Percentiles rank a stretch among this genome's conserved stretches.
Conservation (phyloP, 2,329 filamentous ascomycete species). For the Coniosporium tulheliwenetii region DNA sequence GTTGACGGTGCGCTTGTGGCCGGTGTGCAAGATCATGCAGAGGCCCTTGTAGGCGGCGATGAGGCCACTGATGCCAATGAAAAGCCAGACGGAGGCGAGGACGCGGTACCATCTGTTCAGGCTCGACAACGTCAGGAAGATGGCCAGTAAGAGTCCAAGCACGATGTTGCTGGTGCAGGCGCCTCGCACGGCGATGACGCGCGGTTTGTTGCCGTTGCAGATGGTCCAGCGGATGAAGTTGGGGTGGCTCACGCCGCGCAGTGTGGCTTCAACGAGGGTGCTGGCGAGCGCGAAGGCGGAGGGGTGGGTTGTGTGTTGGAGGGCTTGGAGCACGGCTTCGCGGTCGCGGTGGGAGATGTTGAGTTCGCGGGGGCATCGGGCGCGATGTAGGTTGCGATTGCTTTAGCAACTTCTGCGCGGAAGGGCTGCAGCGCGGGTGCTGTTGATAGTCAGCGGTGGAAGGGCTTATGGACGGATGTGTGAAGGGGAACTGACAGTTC, state of each 20-base stretch:
- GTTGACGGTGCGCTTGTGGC: conserved; percentile 17
- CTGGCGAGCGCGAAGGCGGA: conserved; percentile 26
- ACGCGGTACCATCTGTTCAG: conserved; percentile 5
- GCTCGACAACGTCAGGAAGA: conserved; percentile 15
- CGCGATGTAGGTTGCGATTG: conserved; percentile 24
- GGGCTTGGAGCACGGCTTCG: conserved; percentile 22
- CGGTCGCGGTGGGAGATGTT: conserved; percentile 23
- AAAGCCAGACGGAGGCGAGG: conserved; percentile 20
- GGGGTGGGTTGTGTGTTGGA: conserved; percentile 28
- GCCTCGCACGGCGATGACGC: conserved; percentile 14
- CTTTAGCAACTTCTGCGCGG: conserved; percentile 21
- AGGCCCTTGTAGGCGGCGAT: conserved; percentile 21
- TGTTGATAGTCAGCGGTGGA: not conserved
- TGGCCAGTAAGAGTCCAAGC: conserved; percentile 11
- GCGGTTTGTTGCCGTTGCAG: conserved; percentile 22
- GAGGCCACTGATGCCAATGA: conserved; percentile 18
- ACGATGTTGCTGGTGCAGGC: conserved; percentile 6
- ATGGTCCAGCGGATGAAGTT: conserved; percentile 23
- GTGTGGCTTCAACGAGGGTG: conserved; percentile 19
- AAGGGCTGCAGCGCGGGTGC: conserved; percentile 24
- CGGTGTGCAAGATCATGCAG: conserved; percentile 19
- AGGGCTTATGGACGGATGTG: not conserved
- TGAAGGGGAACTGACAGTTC: not conserved
- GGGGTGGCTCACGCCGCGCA: conserved; percentile 23
- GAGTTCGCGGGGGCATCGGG: conserved; percentile 19